These are phyloP conservation scores for Zymoseptoria passerinii DNA, from an alignment of 2,329 filamentous ascomycete species.

Conservation along the genomic window DNA sequence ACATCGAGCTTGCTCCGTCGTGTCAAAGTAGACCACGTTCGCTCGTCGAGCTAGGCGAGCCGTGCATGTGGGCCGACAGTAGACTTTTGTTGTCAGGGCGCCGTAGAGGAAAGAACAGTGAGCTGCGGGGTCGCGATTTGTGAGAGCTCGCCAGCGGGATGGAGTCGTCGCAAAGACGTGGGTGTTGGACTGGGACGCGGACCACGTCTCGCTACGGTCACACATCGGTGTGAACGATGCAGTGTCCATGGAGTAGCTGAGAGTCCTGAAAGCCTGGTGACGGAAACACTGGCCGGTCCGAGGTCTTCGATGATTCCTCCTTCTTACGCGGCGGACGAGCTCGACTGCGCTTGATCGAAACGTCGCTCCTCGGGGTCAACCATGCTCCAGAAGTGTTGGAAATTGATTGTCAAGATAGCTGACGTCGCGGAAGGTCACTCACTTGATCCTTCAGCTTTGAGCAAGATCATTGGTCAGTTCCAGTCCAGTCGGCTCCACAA, in stretches of 20 bases:
- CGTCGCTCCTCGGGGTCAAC: too few relatives aligned
- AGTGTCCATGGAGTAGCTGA: too few relatives aligned
- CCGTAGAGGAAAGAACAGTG: conserved; percentile 44
- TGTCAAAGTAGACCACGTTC: conserved; percentile 49
- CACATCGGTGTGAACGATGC: too few relatives aligned
- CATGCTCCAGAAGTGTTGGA: too few relatives aligned
- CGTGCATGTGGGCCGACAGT: conserved; percentile 54
- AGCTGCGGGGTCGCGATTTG: conserved; percentile 8
- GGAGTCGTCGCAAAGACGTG: too few relatives aligned
- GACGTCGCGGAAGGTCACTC: too few relatives aligned
- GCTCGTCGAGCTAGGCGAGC: conserved; percentile 51
- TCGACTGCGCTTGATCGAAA: too few relatives aligned
- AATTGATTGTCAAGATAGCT: too few relatives aligned
- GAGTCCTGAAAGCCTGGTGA: background rate
- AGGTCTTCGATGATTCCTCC: too few relatives aligned
- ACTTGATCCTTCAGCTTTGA: background rate
- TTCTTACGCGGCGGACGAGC: too few relatives aligned
- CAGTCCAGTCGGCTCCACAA: background rate
- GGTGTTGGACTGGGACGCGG: too few relatives aligned
- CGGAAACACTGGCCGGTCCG: background rate
- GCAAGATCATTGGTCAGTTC: background rate
- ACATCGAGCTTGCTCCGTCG: conserved; percentile 38
- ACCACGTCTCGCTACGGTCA: too few relatives aligned
- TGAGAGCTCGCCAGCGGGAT: conserved; percentile 12
- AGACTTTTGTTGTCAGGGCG: conserved; percentile 50